Evolutionary conservation across 78 protist genomes (phyloP).

Genomic region (Chrysochromulina parva): DNA sequence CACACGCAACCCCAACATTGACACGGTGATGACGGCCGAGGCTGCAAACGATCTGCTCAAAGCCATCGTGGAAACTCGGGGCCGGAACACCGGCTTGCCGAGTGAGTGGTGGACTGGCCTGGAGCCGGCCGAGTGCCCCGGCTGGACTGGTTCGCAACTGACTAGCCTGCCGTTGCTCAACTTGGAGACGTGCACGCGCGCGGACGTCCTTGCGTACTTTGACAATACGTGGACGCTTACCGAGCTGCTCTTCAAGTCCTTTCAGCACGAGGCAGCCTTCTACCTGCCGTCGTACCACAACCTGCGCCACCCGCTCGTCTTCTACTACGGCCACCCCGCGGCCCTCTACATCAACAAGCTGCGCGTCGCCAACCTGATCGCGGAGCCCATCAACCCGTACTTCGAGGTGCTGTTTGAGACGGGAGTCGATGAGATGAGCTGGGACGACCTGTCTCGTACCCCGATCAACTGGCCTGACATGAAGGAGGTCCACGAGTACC

Average conservation of each 20-base stretch:
- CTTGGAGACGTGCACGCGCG: not conserved
- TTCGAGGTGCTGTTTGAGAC: constrained; percentile 62
- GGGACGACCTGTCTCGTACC: not conserved
- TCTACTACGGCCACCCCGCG: constrained; percentile 82
- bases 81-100: no score
- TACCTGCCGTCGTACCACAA: constrained; percentile 14
- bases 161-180: not conserved
- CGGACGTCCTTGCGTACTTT: constrained; percentile 38
- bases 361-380: constrained; percentile 51
- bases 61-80: no score
- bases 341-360: constrained; percentile 71
- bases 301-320: constrained; percentile 72
- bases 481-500: constrained; percentile 47
- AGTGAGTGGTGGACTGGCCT: not conserved
- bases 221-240: constrained; percentile 33
- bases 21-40: no score
- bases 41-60: no score
- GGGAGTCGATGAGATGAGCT: constrained; percentile 81
- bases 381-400: constrained; percentile 27
- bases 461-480: not conserved
- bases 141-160: not conserved
- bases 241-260: constrained; percentile 41
- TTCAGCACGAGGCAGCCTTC: constrained; percentile 30
- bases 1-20: no score
- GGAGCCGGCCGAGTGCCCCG: not conserved